Conservation (phyloP, 306 rosid genomes). For the Astragalus membranaceus region DNA sequence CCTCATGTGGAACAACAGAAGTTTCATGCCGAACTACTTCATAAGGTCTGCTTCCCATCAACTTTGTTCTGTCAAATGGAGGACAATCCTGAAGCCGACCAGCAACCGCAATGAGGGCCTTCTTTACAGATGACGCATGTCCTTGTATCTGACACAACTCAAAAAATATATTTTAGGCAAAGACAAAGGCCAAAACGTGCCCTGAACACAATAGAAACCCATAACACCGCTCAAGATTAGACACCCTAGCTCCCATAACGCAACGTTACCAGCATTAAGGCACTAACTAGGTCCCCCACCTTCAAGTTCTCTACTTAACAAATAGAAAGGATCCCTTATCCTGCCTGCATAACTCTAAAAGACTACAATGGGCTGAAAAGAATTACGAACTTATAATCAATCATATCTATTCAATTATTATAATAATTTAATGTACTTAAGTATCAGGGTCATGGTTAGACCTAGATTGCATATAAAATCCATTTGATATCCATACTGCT, state of each 20-base stretch:
- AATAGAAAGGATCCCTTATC: neutral
- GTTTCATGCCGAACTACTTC: constrained; percentile 41
- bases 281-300: neutral
- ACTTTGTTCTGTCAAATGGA: constrained; percentile 46
- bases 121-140: constrained; percentile 56
- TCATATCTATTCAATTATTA: neutral
- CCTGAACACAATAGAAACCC: neutral
- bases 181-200: neutral
- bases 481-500: neutral
- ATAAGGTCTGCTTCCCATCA: constrained; percentile 43
- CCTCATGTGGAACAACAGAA: constrained; percentile 30
- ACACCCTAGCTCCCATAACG: neutral
- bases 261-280: neutral
- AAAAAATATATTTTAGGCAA: constrained; percentile 1
- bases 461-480: neutral
- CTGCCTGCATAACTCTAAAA: neutral
- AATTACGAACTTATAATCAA: neutral
- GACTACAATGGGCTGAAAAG: neutral
- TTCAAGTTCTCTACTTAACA: neutral
- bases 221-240: neutral
- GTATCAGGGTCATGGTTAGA: neutral
- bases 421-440: neutral
- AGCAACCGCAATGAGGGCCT: constrained; percentile 77
- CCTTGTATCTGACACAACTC: constrained; percentile 77
- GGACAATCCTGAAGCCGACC: constrained; percentile 61